These are phyloP conservation scores for Escovopsis weberi DNA, from an alignment of 2,329 filamentous ascomycete species.

Conservation along the genomic window DNA sequence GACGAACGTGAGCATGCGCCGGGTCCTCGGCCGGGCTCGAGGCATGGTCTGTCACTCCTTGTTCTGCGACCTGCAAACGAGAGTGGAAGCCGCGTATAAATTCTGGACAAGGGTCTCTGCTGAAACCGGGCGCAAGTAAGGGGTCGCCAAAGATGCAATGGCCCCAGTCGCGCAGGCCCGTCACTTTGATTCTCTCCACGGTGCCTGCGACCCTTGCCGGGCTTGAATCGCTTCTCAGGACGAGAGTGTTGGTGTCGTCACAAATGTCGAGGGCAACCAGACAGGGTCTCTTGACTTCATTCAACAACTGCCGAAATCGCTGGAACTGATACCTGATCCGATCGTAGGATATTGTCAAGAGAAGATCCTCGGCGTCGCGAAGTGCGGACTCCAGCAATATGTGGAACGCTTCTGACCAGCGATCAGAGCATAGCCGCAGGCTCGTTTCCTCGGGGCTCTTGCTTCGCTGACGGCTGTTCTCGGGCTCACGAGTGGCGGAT, in stretches of 20 bases:
- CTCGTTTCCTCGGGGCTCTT: slow-evolving; percentile 6
- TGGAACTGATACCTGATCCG: slow-evolving; percentile 37
- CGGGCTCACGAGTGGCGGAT: background rate
- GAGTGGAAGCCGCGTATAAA: background rate
- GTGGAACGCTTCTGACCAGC: slow-evolving; percentile 44
- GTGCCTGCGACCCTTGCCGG: background rate
- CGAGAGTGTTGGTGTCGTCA: slow-evolving; percentile 35
- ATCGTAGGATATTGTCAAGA: slow-evolving; percentile 42
- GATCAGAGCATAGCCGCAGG: slow-evolving; percentile 14
- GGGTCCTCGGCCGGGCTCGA: slow-evolving; percentile 23
- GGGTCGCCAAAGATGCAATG: slow-evolving; percentile 46
- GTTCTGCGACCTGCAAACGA: background rate
- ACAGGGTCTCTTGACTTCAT: slow-evolving; percentile 35
- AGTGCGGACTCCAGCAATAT: slow-evolving; percentile 40
- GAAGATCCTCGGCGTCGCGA: slow-evolving; percentile 45
- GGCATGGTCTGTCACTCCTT: slow-evolving; percentile 16
- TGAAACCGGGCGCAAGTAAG: slow-evolving; percentile 35
- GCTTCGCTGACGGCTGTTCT: background rate
- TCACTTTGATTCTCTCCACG: slow-evolving; percentile 20
- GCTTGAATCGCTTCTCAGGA: slow-evolving; percentile 11
- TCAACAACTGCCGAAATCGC: slow-evolving; percentile 33
- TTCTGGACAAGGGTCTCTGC: slow-evolving; percentile 25
- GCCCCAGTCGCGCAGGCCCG: slow-evolving; percentile 43
- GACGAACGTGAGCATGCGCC: slow-evolving; percentile 27
- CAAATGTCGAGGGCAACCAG: slow-evolving; percentile 40